A percentile compares a stretch with the other conserved stretches of the same genome.
phyloP scores from a whole-genome alignment of 2,329 filamentous ascomycete species.

The Stachybotrys chartarum region DNA sequence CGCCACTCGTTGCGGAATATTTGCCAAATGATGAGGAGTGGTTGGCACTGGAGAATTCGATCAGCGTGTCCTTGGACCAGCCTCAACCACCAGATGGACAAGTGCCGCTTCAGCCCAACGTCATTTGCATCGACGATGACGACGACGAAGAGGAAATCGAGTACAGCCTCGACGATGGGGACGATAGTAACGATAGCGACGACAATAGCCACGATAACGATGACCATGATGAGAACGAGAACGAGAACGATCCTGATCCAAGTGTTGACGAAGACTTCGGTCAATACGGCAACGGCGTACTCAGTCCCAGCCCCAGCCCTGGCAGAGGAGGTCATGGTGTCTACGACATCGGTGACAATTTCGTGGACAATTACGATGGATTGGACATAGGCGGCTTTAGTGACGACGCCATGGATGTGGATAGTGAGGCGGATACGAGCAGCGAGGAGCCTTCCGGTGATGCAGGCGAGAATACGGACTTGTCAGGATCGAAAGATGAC shows the following conservation, averaged over 20 bases:
- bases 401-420: background rate
- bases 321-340: too few species aligned
- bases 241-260: background rate
- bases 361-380: too few species aligned
- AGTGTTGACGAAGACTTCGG: constrained; percentile 1
- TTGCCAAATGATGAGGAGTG: constrained; percentile 3
- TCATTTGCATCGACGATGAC: background rate
- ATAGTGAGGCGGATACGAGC: background rate
- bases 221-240: background rate
- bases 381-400: too few species aligned
- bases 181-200: background rate
- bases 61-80: background rate
- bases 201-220: background rate
- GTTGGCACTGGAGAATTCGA: background rate
- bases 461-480: background rate
- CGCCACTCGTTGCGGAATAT: constrained; percentile 8
- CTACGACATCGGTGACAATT: too few species aligned
- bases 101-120: too few species aligned
- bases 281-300: background rate
- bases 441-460: background rate
- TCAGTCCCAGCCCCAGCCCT: background rate
- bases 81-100: background rate
- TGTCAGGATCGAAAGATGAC: background rate
- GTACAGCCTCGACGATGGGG: background rate
- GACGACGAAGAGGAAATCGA: background rate